A percentile compares a stretch with the other conserved stretches of the same genome.
phyloP scores from a whole-genome alignment of 305 asterid genomes.

The Vinca major region DNA sequence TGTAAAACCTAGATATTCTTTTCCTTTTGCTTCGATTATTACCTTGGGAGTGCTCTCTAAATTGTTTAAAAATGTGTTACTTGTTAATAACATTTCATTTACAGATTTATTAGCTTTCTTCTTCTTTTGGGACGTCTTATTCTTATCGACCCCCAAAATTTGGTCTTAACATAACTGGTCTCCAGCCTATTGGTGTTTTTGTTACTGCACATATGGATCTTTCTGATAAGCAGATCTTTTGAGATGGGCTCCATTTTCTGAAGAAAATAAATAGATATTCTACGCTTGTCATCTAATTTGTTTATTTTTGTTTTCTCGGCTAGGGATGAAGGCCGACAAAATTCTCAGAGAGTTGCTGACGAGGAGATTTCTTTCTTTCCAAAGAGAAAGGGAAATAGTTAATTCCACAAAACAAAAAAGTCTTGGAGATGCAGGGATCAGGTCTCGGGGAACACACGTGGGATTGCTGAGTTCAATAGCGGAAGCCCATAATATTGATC shows the following conservation, averaged over 20 bases:
- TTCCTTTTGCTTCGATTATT: not conserved
- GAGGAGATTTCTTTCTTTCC: no score
- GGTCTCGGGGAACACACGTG: not conserved
- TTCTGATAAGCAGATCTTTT: not conserved
- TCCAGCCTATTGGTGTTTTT: no score
- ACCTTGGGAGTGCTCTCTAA: not conserved
- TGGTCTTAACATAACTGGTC: no score
- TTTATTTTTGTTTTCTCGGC: no score
- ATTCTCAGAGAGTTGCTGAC: not conserved
- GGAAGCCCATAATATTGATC: not conserved
- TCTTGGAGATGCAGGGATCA: no score
- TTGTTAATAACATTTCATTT: no score
- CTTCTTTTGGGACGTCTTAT: not conserved
- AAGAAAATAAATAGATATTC: no score
- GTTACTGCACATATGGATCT: no score
- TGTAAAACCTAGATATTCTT: not conserved
- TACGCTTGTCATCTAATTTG: no score
- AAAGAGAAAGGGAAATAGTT: no score
- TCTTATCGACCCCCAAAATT: no score
- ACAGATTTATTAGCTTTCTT: not conserved
- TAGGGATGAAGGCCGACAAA: not conserved
- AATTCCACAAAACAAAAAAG: no score
- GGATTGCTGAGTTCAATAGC: not conserved
- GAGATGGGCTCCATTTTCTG: not conserved
- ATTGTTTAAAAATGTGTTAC: not conserved